phyloP scores from a whole-genome alignment of 2,329 filamentous ascomycete genomes.

The Diaporthe citriasiana region DNA sequence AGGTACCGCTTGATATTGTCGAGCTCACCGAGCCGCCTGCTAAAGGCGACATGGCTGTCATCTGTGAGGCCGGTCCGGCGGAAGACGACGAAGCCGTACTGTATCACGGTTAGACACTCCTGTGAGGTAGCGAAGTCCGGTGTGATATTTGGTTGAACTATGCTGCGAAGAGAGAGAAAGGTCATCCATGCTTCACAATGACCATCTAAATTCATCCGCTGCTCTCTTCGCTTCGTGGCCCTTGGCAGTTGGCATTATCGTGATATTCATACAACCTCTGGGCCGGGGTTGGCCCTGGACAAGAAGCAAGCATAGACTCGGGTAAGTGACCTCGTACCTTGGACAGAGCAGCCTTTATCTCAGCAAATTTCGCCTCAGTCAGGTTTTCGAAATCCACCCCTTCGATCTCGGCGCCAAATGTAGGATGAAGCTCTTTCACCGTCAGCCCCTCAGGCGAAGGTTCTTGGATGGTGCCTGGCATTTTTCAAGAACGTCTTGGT shows the following conservation, averaged over 20 bases:
- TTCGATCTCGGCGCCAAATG: conserved; percentile 49
- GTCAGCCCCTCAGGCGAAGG: conserved; percentile 45
- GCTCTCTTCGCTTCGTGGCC: no score
- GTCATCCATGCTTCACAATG: neutral
- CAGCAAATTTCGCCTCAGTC: conserved; percentile 51
- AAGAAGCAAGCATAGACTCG: neutral
- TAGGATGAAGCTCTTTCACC: conserved; percentile 46
- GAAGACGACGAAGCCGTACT: conserved; percentile 63
- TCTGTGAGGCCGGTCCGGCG: conserved; percentile 65
- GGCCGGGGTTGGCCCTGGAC: neutral
- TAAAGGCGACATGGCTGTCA: conserved; percentile 64
- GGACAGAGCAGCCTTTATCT: conserved; percentile 51
- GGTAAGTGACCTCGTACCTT: conserved; percentile 48
- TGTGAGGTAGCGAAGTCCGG: neutral
- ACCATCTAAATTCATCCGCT: neutral
- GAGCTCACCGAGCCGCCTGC: conserved; percentile 65
- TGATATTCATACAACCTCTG: neutral
- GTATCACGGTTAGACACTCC: neutral
- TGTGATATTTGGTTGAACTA: neutral
- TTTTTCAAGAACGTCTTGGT: conserved; percentile 35
- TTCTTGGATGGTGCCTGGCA: conserved; percentile 50
- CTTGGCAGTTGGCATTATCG: neutral
- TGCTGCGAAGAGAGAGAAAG: neutral
- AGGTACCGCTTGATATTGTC: conserved; percentile 68
- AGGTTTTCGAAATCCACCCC: conserved; percentile 52